phyloP scores from a whole-genome alignment of 2,329 filamentous ascomycete genomes.

The Aspergillus sp. region DNA sequence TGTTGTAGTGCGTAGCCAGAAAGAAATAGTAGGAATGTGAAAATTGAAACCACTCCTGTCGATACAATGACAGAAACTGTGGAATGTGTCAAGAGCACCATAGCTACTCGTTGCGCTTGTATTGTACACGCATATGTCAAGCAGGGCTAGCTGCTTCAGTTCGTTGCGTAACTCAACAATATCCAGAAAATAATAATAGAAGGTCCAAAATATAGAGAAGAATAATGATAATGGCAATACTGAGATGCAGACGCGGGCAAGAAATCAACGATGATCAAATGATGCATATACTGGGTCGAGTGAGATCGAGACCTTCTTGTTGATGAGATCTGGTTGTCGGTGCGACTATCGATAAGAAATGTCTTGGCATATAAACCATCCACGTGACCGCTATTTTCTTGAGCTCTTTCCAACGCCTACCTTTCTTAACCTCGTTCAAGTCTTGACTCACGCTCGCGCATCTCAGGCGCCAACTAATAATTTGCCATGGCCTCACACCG shows the following conservation, averaged over 20 bases:
- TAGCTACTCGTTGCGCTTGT: conserved; percentile 23
- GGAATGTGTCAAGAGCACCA: conserved; percentile 48
- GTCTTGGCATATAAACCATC: conserved; percentile 20
- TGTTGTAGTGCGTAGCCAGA: conserved; percentile 88
- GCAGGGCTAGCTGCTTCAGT: not conserved
- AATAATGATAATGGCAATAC: not conserved
- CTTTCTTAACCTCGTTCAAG: not conserved
- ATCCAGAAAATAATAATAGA: not conserved
- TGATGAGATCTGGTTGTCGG: conserved; percentile 26
- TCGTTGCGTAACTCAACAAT: not conserved
- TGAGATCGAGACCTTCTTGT: not conserved
- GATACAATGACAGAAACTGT: conserved; percentile 46
- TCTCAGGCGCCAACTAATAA: conserved; percentile 48
- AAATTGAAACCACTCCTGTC: conserved; percentile 62
- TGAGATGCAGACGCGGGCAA: not conserved
- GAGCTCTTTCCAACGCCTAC: not conserved
- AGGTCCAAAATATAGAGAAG: not conserved
- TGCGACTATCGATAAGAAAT: conserved; percentile 41
- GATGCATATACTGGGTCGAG: not conserved
- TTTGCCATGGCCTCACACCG: conserved; percentile 57
- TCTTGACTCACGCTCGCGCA: conserved; percentile 1
- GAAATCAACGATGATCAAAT: not conserved
- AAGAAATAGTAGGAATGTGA: conserved; percentile 79
- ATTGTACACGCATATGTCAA: not conserved
- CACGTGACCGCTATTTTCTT: conserved; percentile 8